These are phyloP conservation scores for Verticillium nubilum DNA, from an alignment of 2,329 filamentous ascomycete species.

Conservation along the genomic window DNA sequence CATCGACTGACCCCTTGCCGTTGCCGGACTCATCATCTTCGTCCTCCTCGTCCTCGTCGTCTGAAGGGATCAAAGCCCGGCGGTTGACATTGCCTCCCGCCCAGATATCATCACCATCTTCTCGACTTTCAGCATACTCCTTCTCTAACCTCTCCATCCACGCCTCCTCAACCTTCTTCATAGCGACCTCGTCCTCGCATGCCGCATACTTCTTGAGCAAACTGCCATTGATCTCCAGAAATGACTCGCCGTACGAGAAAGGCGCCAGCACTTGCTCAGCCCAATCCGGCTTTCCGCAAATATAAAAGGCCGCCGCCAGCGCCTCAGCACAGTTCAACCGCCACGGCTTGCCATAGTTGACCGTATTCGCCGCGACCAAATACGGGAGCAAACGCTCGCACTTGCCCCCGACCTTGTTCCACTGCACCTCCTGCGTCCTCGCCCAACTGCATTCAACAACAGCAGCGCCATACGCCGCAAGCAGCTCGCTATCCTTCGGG, in stretches of 20 bases:
- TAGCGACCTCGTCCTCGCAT: conserved; percentile 71
- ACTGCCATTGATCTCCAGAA: conserved; percentile 83
- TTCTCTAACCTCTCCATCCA: conserved; percentile 89
- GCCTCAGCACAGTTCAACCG: conserved; percentile 94
- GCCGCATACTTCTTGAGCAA: conserved; percentile 80
- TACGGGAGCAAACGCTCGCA: conserved; percentile 90
- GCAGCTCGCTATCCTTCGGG: conserved; percentile 72
- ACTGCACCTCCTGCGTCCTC: conserved; percentile 83
- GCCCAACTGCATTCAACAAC: conserved; percentile 99
- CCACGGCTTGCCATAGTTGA: conserved; percentile 97
- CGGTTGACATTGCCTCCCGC: conserved; percentile 85
- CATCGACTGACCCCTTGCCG: conserved; percentile 26
- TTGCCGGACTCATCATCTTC: conserved; percentile 42
- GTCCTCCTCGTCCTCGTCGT: conserved; percentile 48
- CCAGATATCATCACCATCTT: conserved; percentile 73
- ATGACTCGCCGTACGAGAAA: conserved; percentile 84
- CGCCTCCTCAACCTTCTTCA: conserved; percentile 78
- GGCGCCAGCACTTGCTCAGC: conserved; percentile 75
- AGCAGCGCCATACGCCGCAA: conserved; percentile 86
- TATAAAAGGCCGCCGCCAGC: conserved; percentile 84
- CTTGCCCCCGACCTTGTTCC: conserved; percentile 85
- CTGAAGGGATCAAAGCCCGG: conserved; percentile 44
- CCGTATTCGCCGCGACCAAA: conserved; percentile 90
- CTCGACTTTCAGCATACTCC: conserved; percentile 78
- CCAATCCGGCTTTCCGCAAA: conserved; percentile 90